Conservation (phyloP, 2,329 filamentous ascomycete genomes). For the Penicillium sp. region DNA sequence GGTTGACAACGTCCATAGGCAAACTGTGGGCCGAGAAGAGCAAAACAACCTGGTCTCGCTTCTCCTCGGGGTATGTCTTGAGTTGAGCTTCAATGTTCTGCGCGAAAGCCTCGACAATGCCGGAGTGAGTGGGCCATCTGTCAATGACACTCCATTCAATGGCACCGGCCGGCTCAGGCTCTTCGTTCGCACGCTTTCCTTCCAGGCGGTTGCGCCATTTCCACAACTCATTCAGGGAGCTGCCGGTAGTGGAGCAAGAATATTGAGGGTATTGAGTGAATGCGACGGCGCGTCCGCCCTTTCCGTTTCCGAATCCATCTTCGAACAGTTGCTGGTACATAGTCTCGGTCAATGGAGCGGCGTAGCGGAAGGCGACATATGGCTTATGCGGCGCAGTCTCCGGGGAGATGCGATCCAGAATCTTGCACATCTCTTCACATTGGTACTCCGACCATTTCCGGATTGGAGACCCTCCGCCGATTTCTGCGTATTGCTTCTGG, state of each 20-base stretch:
- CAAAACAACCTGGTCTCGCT: conserved; percentile 77
- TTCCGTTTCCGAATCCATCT: conserved; percentile 88
- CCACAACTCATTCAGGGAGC: conserved; percentile 95
- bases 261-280: conserved; percentile 99
- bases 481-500: conserved; percentile 89
- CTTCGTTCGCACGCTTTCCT: conserved; percentile 64
- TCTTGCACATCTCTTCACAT: conserved; percentile 93
- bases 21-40: conserved; percentile 95
- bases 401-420: conserved; percentile 85
- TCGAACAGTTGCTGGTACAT: conserved; percentile 82
- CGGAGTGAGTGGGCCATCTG: conserved; percentile 90
- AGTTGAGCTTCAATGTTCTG: conserved; percentile 87
- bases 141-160: conserved; percentile 98
- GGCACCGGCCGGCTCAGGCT: conserved; percentile 61
- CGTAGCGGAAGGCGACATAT: conserved; percentile 96
- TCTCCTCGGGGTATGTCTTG: conserved; percentile 78
- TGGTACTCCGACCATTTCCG: conserved; percentile 98
- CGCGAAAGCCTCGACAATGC: conserved; percentile 88
- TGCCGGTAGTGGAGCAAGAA: conserved; percentile 95
- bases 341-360: conserved; percentile 87
- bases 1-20: conserved; percentile 96
- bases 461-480: conserved; percentile 97
- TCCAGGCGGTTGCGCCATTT: conserved; percentile 89
- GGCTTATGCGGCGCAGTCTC: conserved; percentile 96
- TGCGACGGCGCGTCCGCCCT: conserved; percentile 88